Conservation (phyloP, 2,329 filamentous ascomycete species). For the Claviceps monticola region DNA sequence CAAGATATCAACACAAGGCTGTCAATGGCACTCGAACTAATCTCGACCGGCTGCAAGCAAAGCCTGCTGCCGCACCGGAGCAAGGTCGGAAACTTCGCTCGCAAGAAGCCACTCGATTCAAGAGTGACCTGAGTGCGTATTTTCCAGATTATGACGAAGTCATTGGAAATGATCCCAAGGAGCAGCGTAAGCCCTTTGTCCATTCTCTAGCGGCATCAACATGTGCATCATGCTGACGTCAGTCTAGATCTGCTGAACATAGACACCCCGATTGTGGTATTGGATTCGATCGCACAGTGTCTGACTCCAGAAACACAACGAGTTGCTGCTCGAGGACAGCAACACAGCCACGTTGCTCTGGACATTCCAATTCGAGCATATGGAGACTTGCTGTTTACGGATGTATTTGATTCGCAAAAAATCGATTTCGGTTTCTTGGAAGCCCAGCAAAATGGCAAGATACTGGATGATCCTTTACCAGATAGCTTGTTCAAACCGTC, state of each 20-base stretch:
- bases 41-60: conserved; percentile 40
- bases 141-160: conserved; percentile 92
- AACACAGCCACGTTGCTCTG: not conserved
- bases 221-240: not conserved
- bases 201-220: no score
- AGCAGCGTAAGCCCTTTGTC: conserved; percentile 47
- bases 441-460: conserved; percentile 28
- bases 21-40: conserved; percentile 50
- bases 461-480: conserved; percentile 39
- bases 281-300: conserved; percentile 36
- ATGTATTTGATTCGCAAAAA: conserved; percentile 41
- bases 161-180: conserved; percentile 70
- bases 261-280: conserved; percentile 59
- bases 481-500: conserved; percentile 39
- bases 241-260: conserved; percentile 54
- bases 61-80: conserved; percentile 31
- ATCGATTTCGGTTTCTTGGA: conserved; percentile 43
- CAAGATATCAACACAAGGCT: conserved; percentile 43
- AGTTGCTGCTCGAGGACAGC: not conserved
- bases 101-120: conserved; percentile 71
- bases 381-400: conserved; percentile 40
- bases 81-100: conserved; percentile 72
- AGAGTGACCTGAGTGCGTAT: conserved; percentile 82
- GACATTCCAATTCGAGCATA: conserved; percentile 34
- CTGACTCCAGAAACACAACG: conserved; percentile 8